Evolutionary conservation across 2,329 filamentous ascomycete genomes (phyloP).

Genomic region (Magnaporthales sp.): DNA sequence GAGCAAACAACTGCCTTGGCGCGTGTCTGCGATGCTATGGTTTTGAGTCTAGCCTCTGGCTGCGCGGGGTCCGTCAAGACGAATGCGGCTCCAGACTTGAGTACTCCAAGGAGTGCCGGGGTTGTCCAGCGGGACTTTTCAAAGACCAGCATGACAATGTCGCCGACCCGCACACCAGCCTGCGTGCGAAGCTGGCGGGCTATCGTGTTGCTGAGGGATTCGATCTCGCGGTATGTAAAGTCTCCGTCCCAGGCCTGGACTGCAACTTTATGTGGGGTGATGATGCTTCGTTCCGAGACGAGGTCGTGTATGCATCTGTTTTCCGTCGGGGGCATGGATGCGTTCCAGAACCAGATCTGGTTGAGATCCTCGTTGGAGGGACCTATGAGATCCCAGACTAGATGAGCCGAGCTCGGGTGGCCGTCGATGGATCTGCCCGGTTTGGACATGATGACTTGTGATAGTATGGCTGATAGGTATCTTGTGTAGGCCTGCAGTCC

Average conservation of each 20-base stretch:
- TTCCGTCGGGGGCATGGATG: conserved; percentile 28
- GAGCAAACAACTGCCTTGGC: conserved; percentile 12
- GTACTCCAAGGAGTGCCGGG: conserved; percentile 13
- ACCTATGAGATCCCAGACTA: conserved; percentile 9
- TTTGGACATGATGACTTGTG: not conserved
- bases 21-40: conserved; percentile 13
- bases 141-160: conserved; percentile 27
- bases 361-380: conserved; percentile 26
- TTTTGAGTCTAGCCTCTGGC: conserved; percentile 11
- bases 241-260: conserved; percentile 42
- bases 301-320: conserved; percentile 37
- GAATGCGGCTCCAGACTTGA: conserved; percentile 16
- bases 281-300: conserved; percentile 27
- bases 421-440: not conserved
- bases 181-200: conserved; percentile 26
- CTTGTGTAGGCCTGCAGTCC: conserved; percentile 4
- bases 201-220: conserved; percentile 30
- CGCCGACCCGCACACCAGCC: conserved; percentile 27
- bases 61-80: conserved; percentile 15
- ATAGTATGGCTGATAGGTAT: conserved; percentile 2
- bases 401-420: not conserved
- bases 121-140: conserved; percentile 16
- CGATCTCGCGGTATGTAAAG: conserved; percentile 36
- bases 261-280: conserved; percentile 29
- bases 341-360: conserved; percentile 39